Evolutionary conservation across 2,329 filamentous ascomycete genomes (phyloP), one percentile per base, ranked within the genome.

Genomic region (Trichoderma sp.): DNA sequence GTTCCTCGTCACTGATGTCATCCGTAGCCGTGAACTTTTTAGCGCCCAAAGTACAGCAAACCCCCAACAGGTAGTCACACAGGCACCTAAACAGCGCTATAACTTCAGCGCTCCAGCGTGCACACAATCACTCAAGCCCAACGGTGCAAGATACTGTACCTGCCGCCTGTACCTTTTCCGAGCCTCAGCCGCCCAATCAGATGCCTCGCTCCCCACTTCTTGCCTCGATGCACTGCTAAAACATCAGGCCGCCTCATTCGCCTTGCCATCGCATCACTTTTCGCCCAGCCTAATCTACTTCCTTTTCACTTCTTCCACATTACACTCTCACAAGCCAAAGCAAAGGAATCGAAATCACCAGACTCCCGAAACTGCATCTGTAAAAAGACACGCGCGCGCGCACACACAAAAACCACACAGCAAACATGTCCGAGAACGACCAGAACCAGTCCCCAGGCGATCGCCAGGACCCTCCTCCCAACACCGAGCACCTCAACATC

Each of bases 401-500:
- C 32, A 5, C 18, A 24, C 4, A 24, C 6, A 21, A 56, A 56
- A 43, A 43, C 1, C 58, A 39, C 9, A 14, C 26, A 30, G n/a
- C 36, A 39, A 56, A 71, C 43, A 89, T 89, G 86, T 85, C 85
- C 75, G 80, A 81, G 68, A 78, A 80, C 73, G 84, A 86, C 77
- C 83, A 86, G 75, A 84, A 88, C 66, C 66, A 70, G 66, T 62
- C 57, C 39, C 57, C 66, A 18, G 21, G 24, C 64, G 51, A 58
- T 18, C 15, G 64, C 73, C 81, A 84, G 68, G 82, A 82, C 30
- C 81, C 84, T 34, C 79, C 83, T 67, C 84, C 85, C 28, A 84
- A 85, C 71, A 85, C 85, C 34, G 95, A 98, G 84, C 96, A 99
- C 83, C 87, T 99, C 6, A 99, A 99, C 85, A 98, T 99, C 85